Percentiles rank a stretch among this genome's conserved stretches.
phyloP scores from a whole-genome alignment of 2,329 filamentous ascomycete species.

The Phyllosticta paracitricarpa region DNA sequence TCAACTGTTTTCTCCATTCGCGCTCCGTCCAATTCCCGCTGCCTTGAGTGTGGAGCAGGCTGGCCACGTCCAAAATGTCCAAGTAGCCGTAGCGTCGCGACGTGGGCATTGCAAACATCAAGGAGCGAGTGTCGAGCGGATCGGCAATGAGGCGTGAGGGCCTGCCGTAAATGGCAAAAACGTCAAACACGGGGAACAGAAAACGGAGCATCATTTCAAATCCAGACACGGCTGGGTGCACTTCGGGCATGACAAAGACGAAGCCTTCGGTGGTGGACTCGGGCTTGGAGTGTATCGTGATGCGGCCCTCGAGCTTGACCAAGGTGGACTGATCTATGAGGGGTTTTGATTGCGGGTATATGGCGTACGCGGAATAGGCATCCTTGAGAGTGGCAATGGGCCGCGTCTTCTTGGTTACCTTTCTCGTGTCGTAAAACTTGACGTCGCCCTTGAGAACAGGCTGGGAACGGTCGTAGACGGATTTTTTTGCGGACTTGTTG shows the following conservation, averaged over 20 bases:
- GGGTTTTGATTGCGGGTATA: constrained; percentile 90
- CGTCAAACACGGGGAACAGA: constrained; percentile 89
- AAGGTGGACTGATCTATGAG: constrained; percentile 90
- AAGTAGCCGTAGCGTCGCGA: constrained; percentile 82
- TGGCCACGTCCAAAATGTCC: constrained; percentile 75
- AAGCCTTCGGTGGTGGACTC: constrained; percentile 80
- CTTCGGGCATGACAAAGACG: constrained; percentile 95
- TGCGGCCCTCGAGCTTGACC: constrained; percentile 84
- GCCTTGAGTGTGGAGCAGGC: constrained; percentile 67
- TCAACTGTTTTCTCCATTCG: constrained; percentile 82
- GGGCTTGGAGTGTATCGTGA: constrained; percentile 74
- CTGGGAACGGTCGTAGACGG: constrained; percentile 66
- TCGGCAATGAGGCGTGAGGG: constrained; percentile 81
- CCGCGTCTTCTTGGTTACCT: constrained; percentile 81
- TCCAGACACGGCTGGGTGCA: constrained; percentile 79
- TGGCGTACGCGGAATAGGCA: constrained; percentile 84
- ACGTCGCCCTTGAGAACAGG: constrained; percentile 74
- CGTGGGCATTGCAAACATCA: constrained; percentile 98
- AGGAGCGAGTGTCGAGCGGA: constrained; percentile 70
- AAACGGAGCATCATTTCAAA: constrained; percentile 94
- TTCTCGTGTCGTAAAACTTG: constrained; percentile 86
- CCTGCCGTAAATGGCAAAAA: constrained; percentile 82
- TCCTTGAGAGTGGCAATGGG: constrained; percentile 89
- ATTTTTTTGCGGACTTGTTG: constrained; percentile 76
- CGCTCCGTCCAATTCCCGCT: constrained; percentile 71